Percentiles rank a stretch among this genome's conserved stretches.
phyloP scores from a whole-genome alignment of 148 eudicot genomes.

The Rhododendron molle region DNA sequence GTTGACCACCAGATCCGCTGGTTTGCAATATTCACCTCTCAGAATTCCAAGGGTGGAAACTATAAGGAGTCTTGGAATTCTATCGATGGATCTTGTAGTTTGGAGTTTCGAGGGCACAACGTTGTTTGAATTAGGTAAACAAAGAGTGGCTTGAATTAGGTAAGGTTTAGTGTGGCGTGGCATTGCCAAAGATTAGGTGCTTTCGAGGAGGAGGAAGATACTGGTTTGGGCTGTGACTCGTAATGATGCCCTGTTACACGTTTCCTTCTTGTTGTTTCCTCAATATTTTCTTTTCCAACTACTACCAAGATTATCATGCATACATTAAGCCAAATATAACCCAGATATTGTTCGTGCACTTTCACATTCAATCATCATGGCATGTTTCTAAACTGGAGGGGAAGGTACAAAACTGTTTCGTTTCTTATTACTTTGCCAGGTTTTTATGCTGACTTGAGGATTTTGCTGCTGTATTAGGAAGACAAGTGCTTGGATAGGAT shows the following conservation, averaged over 20 bases:
- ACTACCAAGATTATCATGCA: background rate
- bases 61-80: background rate
- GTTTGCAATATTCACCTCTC: background rate
- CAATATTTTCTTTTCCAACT: background rate
- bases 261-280: background rate
- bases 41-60: background rate
- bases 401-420: background rate
- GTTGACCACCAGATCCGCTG: background rate
- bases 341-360: background rate
- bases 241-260: background rate
- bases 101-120: background rate
- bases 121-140: background rate
- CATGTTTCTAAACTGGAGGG: background rate
- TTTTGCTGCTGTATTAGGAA: conserved; percentile 18
- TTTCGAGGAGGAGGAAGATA: background rate
- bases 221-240: background rate
- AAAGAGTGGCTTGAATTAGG: too few relatives aligned
- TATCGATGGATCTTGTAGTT: background rate
- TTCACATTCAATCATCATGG: background rate
- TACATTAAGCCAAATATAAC: background rate
- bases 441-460: conserved; percentile 1
- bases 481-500: conserved; percentile 23
- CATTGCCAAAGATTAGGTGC: background rate
- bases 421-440: background rate
- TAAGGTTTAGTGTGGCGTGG: background rate